Base-by-base conservation (phyloP, 1,284 basidiomycete species). In the Veloboletus limbatus region DNA sequence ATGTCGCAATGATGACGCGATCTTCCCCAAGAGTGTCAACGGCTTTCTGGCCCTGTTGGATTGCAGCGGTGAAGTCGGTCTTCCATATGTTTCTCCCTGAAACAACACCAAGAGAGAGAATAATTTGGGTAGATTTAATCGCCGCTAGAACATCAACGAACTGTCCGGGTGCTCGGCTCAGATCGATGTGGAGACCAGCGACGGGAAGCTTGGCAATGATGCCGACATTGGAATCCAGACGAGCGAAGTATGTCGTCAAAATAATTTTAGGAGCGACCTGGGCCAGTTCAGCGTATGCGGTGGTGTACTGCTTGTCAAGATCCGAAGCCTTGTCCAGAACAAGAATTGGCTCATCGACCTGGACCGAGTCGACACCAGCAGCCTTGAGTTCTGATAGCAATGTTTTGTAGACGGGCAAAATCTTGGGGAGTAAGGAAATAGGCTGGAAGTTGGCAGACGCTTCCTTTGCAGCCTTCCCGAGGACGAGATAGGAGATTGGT, bases 1-100 rank as follows among this genome's bases (percentile, higher is more conserved):
- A 98, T 43, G 97, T 95, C 27, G 93, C 93, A 63, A 97, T 77
- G 66, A 97, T 82, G 65, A 99, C 91, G 55, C 94, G 92, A 57
- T 92, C 88, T 55, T 76, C 72, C 53, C 92, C 92, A 60, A 97
- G 85, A 38, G 74, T 77, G 44, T 83, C 80, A 60, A 95, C 74
- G 44, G 93, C 95, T 71, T 88, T 91, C 76, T 96, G 84, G 51
- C 82, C 92, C 43, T 83, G 73, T 65, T 87, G 84, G 73, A 96
- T 79, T 50, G 92, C 88, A 43, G 82, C 85, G 58, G 78, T 75
- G 63, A 99, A 86, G 75, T 99, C 96, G 54, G 86, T 91, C 85
- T 99, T 99, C 97, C 97, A 99, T 76, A 99, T 93, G 80, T 99
- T 99, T 68, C 97, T 93, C 54, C 97, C 97, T 34, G 97, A 99